phyloP scores from a whole-genome alignment of 2,329 filamentous ascomycete genomes.

The Helotiales sp. region DNA sequence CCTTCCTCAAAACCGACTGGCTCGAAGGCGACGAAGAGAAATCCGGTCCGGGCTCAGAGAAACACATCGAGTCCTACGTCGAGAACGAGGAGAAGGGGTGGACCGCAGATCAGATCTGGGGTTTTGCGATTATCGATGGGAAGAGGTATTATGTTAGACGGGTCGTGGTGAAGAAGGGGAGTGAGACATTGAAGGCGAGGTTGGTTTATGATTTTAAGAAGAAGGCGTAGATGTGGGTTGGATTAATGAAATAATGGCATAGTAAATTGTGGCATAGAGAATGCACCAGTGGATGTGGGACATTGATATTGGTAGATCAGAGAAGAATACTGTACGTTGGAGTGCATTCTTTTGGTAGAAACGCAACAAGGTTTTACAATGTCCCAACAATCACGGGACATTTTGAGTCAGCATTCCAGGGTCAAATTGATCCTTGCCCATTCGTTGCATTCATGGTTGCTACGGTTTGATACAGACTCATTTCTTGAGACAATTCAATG shows the following conservation, averaged over 20 bases:
- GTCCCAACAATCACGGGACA: no score
- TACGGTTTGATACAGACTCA: no score
- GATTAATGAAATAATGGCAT: background rate
- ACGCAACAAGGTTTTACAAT: no score
- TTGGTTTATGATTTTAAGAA: slow-evolving; percentile 44
- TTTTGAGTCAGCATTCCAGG: no score
- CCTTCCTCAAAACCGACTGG: slow-evolving; percentile 39
- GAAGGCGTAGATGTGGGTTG: slow-evolving; percentile 20
- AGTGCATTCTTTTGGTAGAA: no score
- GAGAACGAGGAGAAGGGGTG: slow-evolving; percentile 49
- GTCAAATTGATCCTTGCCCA: no score
- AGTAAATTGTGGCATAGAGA: no score
- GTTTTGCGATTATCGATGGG: slow-evolving; percentile 44
- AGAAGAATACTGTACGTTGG: no score
- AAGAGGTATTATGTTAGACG: slow-evolving; percentile 40
- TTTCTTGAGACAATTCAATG: no score
- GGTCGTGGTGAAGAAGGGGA: slow-evolving; percentile 41
- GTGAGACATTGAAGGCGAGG: slow-evolving; percentile 39
- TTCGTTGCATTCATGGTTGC: no score
- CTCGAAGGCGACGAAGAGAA: slow-evolving; percentile 44
- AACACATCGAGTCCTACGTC: slow-evolving; percentile 50
- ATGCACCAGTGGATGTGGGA: no score
- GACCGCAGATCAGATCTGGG: slow-evolving; percentile 55
- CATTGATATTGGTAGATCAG: no score
- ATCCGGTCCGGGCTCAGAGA: slow-evolving; percentile 42